Evolutionary conservation across 2,329 filamentous ascomycete species (phyloP), one percentile per base, ranked within the genome.

Genomic region (Fusarium armeniacum): DNA sequence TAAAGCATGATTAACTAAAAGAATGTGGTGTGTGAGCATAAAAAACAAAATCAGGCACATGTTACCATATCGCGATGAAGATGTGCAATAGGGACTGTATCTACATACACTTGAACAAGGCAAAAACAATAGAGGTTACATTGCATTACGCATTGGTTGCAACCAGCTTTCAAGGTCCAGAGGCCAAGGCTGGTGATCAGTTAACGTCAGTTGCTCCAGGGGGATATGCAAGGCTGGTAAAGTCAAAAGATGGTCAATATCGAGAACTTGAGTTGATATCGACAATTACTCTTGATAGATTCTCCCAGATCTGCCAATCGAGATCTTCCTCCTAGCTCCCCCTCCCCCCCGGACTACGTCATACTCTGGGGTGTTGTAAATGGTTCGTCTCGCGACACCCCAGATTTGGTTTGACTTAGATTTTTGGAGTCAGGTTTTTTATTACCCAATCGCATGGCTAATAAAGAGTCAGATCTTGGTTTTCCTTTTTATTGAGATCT

Each of bases 301-400:
- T 44, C 43, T 58, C 38, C 22, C 58, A 45, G 45, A 52, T 32
- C 56, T 49, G 18, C 32, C 46, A 50, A 73, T 73, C 68, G 62
- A 73, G 71, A 73, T 73, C 68, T 52, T 56, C 62, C 59, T 65
- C 20, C 32, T 30, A 9, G 28, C 28, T 30, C 28, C 28, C 28
- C 28, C 10, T 10, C 4, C 46, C 46, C 43, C 32, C 46, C 36
- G 12, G 44, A 44, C 68, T 72, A 73, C 71, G 71, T 73, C 71
- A 73, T 73, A 65, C 50, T 68, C 70, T 43, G 68, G 71, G 71
- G 70, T 55, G 60, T 16, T 36, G 35, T 36, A n/a, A 62, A 55
- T 46, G 46, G 57, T 46, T 35, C 46, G 46, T 53, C 43, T 59
- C 59, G 43, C 54, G 35, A 65, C 53, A 49, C 61, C 65, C 66